Evolutionary conservation across 371 early-diverging fungal genomes (phyloP), one percentile per base, ranked within the genome.

Genomic region (Modicella reniformis): DNA sequence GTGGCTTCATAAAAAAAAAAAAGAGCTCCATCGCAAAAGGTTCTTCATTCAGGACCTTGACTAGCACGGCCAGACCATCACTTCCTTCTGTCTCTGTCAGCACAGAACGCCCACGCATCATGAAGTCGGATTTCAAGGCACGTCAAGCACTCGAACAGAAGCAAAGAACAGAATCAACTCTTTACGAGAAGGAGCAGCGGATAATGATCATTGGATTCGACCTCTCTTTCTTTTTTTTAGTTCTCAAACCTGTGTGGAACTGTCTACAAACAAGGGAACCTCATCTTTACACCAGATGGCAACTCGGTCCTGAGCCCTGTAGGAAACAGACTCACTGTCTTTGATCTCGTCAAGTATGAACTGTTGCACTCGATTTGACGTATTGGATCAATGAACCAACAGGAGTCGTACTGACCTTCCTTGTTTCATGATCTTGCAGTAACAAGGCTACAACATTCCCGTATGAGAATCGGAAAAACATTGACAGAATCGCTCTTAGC

Each of bases 171-270:
- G 17, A 44, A 17, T 19, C 37, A 5, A 37, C 37, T 12, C 12
- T 37, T 37, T 37, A 37, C 12, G 17, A 33, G 7, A 26, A 28
- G 33, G 23, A 17, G 0, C 12, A 26, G 21, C 8, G 1, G 28
- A 41, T 47, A 47, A 57, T 55, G 52, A 70, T 54, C 44, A 2
- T 29, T 25, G 12, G 9, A 15, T 3, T n/a, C 19, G 4, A 1
- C 51, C 29, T 26, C 25, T 23, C 28, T 29, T 10, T 37, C 9
- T 52, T 32, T 23, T 23, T 4, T 33, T 7, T 72, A 93, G 91
- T 96, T 97, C 77, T 92, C 95, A 40, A 95, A 96, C 80, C 83
- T 97, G 59, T 94, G 94, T 77, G 99, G 99, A 33, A 95, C 98
- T 13, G 98, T 97, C 19, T 99, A 97, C 83, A 92, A 92, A 68